Base-by-base conservation (phyloP, 768 basidiomycete species). In the Cystofilobasidium macerans region DNA sequence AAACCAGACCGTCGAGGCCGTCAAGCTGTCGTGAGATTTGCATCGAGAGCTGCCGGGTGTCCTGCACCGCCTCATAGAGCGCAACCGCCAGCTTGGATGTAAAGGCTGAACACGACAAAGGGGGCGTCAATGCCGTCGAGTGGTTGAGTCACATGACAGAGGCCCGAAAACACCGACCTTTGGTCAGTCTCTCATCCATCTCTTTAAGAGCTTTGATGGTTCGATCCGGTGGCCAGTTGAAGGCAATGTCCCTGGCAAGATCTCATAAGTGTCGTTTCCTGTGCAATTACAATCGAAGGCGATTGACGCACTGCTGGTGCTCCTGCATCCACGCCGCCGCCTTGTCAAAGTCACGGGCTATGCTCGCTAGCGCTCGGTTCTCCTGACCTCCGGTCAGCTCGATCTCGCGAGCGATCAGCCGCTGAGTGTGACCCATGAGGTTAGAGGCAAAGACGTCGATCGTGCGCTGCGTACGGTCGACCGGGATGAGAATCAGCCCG, bases 11-110 rank as follows among this genome's bases (percentile, higher is more conserved):
- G 11, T 68, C 67, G 16, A 68, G 57, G 6, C 62, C 61, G 30
- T 68, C 67, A 32, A 68, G 62, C 62, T 68, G 67, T 3, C 67
- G 35, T 9, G 65, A 67, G 26, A 62, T 62, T 30, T 62, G 47
- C 26, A 62, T 33, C 30, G 40, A 24, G 0, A 68, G 48, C 20
- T 56, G 51, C 11, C 57, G 57, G 0, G 56, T 62, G 8, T 62
- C 67, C 30, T 68, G 67, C 12, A 68, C 47, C 30, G 61, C 54
- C 38, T 68, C 67, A 36, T 58, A 68, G 33, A 68, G 61, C 7
- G 67, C 67, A 36, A 68, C 67, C 28, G 61, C 67, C n/a, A 68
- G 62, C 42, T 68, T 68, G 12, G 67, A 62, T 9, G 67, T 68
- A 36, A 68, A 68, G n/a, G 60, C 61, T 65, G 35, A n/a, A n/a